Evolutionary conservation across 2,329 filamentous ascomycete genomes (phyloP), one percentile per base, ranked within the genome.

Genomic region (Clathrospora elynae): DNA sequence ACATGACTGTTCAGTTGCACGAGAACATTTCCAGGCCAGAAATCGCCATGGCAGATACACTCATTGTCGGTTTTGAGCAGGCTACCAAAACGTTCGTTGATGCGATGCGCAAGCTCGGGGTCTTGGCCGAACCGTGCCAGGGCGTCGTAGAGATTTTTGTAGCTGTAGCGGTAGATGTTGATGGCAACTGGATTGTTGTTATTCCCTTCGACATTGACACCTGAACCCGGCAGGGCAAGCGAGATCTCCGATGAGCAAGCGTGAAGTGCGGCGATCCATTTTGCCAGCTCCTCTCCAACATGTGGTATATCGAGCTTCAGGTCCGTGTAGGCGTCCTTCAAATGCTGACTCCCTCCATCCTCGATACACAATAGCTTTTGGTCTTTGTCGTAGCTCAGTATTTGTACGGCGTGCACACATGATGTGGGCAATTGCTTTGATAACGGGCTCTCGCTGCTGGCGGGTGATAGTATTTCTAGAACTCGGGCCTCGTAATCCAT

Each of bases 11-110:
- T n/a, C n/a, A n/a, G n/a, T n/a, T 42, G 49, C 5, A 71, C 53
- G 6, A 71, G 48, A 1, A 72, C 53, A 19, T 72, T 72, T 0
- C 67, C 68, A 1, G 69, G 64, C 69, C 69, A 71, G 40, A 71
- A 71, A 34, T 72, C 68, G 14, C 70, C 70, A 32, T 71, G 67
- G 23, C 68, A 71, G 0, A 71, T 31, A 24, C 61, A 66, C 26
- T 63, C 67, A 24, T 66, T 49, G 9, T 71, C 68, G 2, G 31
- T 52, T 5, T 32, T 37, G 3, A 71, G 49, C 5, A 51, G 28
- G 6, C 47, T 45, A 2, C 67, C 68, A 13, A 60, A 72, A 6
- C 47, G 32, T 9, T 59, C 58, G 31, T 69, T 55, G 36, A 69
- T 49, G 1, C 34, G 38, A 7, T 57, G 36, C 2, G 52, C 67